Conservation (phyloP, 768 basidiomycete species). For the Ramaria sp. region DNA sequence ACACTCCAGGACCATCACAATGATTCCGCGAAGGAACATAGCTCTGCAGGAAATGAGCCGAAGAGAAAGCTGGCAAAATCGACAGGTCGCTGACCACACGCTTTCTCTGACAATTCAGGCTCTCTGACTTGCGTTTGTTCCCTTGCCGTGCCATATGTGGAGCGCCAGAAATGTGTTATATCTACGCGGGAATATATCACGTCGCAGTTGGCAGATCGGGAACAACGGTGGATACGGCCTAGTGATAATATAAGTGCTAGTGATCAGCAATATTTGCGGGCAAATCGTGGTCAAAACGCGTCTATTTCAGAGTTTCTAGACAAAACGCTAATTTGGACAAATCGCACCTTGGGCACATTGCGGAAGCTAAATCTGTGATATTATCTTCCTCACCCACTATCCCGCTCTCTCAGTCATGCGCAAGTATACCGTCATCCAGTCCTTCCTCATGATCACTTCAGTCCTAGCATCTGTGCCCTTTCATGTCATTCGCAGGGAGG, state of each 20-base stretch:
- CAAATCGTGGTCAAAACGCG: too few relatives aligned
- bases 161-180: neutral
- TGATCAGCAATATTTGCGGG: too few relatives aligned
- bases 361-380: neutral
- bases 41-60: neutral
- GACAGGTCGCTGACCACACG: constrained; percentile 3
- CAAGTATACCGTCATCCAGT: neutral
- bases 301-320: too few relatives aligned
- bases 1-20: constrained; percentile 75
- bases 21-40: constrained; percentile 3
- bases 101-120: constrained; percentile 1
- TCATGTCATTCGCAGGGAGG: neutral
- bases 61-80: neutral
- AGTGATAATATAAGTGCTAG: too few relatives aligned
- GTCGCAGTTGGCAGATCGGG: too few relatives aligned
- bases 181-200: too few relatives aligned
- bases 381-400: neutral
- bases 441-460: neutral
- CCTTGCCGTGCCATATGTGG: neutral
- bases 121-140: neutral
- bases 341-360: neutral
- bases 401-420: neutral
- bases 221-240: too few relatives aligned
- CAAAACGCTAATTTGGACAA: too few relatives aligned
- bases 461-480: neutral